These are phyloP conservation scores for Rhizopogon sp. DNA, from an alignment of 768 basidiomycete species.

Conservation along the genomic window DNA sequence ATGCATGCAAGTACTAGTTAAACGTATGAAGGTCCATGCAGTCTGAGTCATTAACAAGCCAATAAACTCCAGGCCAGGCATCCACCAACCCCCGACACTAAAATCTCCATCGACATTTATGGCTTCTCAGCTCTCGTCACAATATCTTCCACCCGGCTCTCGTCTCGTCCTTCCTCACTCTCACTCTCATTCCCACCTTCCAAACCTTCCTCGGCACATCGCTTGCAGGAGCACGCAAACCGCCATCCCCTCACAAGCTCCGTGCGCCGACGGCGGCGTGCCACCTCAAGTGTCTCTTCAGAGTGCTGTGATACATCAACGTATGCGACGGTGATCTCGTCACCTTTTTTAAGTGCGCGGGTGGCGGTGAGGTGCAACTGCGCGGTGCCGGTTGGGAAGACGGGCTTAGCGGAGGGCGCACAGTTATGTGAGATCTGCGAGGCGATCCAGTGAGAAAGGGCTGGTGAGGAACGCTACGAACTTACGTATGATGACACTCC, in stretches of 20 bases:
- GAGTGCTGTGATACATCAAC: conserved; percentile 59
- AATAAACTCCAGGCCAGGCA: not conserved
- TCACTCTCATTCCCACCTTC: conserved; percentile 22
- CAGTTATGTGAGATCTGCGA: conserved; percentile 68
- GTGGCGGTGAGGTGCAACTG: conserved; percentile 68
- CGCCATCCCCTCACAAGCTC: conserved; percentile 81
- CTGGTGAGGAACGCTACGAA: conserved; percentile 1
- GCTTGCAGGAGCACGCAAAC: conserved; percentile 69
- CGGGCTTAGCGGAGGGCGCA: conserved; percentile 57
- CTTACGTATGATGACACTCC: conserved; percentile 69
- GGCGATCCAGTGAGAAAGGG: not conserved
- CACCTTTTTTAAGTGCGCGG: conserved; percentile 65
- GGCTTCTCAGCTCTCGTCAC: conserved; percentile 26
- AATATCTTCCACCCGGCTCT: conserved; percentile 40
- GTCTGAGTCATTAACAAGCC: not conserved
- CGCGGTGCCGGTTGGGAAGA: conserved; percentile 61
- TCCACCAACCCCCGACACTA: not conserved
- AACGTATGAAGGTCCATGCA: conserved; percentile 1
- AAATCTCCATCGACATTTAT: conserved; percentile 6
- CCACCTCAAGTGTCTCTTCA: conserved; percentile 48
- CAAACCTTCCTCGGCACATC: conserved; percentile 54
- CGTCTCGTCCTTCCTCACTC: conserved; percentile 40
- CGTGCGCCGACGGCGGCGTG: conserved; percentile 58
- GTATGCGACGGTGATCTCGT: conserved; percentile 71
- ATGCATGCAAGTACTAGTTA: not conserved